Conservation (phyloP, 768 basidiomycete species). For the Macrolepiota albuminosa region DNA sequence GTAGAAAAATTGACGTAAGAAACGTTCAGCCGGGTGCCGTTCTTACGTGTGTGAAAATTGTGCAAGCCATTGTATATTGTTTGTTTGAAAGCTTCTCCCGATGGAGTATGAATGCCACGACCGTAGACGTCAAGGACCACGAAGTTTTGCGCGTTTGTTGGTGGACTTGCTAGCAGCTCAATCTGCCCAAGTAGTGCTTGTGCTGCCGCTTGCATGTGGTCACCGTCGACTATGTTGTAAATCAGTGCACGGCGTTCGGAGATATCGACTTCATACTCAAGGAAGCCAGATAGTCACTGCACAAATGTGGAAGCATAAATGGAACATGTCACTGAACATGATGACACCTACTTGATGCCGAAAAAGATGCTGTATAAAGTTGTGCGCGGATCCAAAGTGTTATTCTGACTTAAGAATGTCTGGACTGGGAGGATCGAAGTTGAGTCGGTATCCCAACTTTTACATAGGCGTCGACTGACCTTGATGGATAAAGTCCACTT, state of each 20-base stretch:
- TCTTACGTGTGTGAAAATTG: slow-evolving; percentile 24
- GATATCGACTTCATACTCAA: slow-evolving; percentile 24
- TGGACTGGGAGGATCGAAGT: slow-evolving; percentile 23
- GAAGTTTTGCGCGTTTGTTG: slow-evolving; percentile 47
- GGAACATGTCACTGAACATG: background rate
- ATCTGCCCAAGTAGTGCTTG: slow-evolving; percentile 40
- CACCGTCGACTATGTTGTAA: slow-evolving; percentile 27
- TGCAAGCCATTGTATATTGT: slow-evolving; percentile 38
- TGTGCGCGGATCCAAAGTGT: slow-evolving; percentile 38
- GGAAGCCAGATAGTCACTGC: slow-evolving; percentile 41
- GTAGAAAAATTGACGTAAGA: slow-evolving; percentile 44
- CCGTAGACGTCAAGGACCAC: slow-evolving; percentile 49
- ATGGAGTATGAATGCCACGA: slow-evolving; percentile 32
- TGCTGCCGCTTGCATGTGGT: slow-evolving; percentile 42
- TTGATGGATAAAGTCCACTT: slow-evolving; percentile 46
- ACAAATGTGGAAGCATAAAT: background rate
- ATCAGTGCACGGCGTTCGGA: background rate
- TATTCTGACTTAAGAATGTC: slow-evolving; percentile 38
- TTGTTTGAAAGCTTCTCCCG: slow-evolving; percentile 44
- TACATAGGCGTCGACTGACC: slow-evolving; percentile 22
- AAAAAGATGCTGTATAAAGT: slow-evolving; percentile 51
- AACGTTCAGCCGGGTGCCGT: slow-evolving; percentile 28
- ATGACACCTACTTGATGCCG: slow-evolving; percentile 43
- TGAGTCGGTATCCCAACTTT: background rate
- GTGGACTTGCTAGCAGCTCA: slow-evolving; percentile 38